These are phyloP conservation scores for Alternaria ventricosa DNA, from an alignment of 2,329 filamentous ascomycete species.

Conservation along the genomic window DNA sequence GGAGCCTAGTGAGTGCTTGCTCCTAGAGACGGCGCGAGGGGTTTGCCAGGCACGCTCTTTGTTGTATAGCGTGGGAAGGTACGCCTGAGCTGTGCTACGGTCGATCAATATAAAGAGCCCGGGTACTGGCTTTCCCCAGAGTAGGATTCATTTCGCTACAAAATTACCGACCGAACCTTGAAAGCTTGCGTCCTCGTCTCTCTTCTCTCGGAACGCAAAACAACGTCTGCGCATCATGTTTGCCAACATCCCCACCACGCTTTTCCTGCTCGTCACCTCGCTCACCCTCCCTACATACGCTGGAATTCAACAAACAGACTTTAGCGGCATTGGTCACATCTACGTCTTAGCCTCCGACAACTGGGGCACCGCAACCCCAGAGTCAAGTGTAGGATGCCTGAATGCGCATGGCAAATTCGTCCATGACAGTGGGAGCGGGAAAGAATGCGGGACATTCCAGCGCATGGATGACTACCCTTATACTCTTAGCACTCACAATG, in stretches of 20 bases:
- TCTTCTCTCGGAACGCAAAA: neutral
- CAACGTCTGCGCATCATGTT: slow-evolving; percentile 9
- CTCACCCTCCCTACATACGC: slow-evolving; percentile 21
- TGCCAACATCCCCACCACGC: slow-evolving; percentile 9
- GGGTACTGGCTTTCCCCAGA: neutral
- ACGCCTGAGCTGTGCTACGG: neutral
- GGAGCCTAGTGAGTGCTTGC: neutral
- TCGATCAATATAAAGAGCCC: neutral
- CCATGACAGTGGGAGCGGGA: neutral
- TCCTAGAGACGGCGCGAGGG: neutral
- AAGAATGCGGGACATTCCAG: slow-evolving; percentile 35
- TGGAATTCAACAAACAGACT: slow-evolving; percentile 32
- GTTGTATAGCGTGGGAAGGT: neutral
- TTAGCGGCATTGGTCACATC: slow-evolving; percentile 40
- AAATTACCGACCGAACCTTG: neutral
- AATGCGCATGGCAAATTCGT: slow-evolving; percentile 33
- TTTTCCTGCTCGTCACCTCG: slow-evolving; percentile 11
- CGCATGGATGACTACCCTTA: slow-evolving; percentile 32
- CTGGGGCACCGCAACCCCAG: slow-evolving; percentile 31
- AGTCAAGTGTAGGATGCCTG: slow-evolving; percentile 38
- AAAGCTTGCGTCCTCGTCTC: neutral
- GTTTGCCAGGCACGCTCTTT: neutral
- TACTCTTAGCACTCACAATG: slow-evolving; percentile 31
- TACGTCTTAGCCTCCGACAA: slow-evolving; percentile 37
- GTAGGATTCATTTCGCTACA: neutral